A percentile compares a stretch with the other conserved stretches of the same genome.
phyloP scores from a whole-genome alignment of 169 alveolate species.

The Besnoitia besnoiti region DNA sequence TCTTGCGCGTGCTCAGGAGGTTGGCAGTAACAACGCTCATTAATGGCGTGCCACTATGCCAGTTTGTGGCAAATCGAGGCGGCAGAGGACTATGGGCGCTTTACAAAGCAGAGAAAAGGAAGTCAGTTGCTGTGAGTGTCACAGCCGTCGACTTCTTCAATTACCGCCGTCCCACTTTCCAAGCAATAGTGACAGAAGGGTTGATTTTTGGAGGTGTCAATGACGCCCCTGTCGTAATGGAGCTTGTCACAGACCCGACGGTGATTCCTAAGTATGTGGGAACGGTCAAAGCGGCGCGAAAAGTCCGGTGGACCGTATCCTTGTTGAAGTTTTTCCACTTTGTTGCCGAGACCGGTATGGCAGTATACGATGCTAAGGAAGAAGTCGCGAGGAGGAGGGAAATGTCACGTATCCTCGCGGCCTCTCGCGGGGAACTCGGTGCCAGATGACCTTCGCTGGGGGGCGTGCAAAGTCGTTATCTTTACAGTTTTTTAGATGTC shows the following conservation, averaged over 20 bases:
- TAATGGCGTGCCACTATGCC: constrained; percentile 25
- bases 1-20: not conserved
- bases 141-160: constrained; percentile 51
- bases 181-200: not conserved
- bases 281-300: too few species aligned
- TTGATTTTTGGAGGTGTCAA: not conserved
- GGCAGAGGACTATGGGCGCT: not conserved
- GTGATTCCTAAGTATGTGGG: not conserved
- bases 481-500: too few species aligned
- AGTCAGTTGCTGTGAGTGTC: not conserved
- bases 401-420: too few species aligned
- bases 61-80: constrained; percentile 37
- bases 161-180: constrained; percentile 25
- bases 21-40: constrained; percentile 32
- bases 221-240: not conserved
- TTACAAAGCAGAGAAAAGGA: not conserved
- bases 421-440: too few species aligned
- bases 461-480: too few species aligned
- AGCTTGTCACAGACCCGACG: not conserved
- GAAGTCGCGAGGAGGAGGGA: too few species aligned
- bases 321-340: too few species aligned
- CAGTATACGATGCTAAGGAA: too few species aligned
- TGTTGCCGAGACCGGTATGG: too few species aligned
- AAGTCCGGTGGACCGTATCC: too few species aligned
- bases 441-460: too few species aligned